Percentiles rank a stretch among this genome's conserved stretches.
Evolutionary conservation across 1,284 basidiomycete species (phyloP).

Genomic region (Puccinia sorghi): DNA sequence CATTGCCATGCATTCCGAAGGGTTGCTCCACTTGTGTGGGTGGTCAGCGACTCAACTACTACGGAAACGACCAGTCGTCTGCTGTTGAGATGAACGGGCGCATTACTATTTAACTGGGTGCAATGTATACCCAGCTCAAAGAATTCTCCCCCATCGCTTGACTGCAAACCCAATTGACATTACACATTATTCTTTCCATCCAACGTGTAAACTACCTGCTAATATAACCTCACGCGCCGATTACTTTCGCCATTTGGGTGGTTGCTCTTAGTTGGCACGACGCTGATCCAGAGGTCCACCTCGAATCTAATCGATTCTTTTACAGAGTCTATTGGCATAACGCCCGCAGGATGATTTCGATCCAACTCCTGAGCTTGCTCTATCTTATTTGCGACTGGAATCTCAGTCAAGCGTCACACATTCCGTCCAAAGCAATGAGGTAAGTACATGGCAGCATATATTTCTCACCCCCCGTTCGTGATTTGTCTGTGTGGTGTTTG

Average conservation of each 20-base stretch:
- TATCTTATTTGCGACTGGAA: slow-evolving; percentile 1
- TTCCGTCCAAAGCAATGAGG: not conserved
- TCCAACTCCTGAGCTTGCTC: not conserved
- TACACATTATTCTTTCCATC: no score
- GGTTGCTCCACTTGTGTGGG: not conserved
- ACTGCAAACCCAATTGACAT: not conserved
- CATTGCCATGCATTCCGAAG: not conserved
- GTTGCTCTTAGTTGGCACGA: not conserved
- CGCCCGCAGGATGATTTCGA: not conserved
- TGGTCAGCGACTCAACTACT: not conserved
- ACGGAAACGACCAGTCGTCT: not conserved
- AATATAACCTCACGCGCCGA: no score
- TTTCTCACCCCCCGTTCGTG: not conserved
- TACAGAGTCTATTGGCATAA: not conserved
- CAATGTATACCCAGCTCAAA: no score
- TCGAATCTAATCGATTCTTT: not conserved
- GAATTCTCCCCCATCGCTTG: not conserved
- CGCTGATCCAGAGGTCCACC: not conserved
- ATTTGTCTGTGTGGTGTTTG: not conserved
- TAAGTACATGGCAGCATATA: not conserved
- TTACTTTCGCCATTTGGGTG: not conserved
- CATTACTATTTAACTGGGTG: not conserved
- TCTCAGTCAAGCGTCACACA: not conserved
- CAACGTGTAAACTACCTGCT: no score
- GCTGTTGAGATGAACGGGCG: not conserved